These are phyloP conservation scores for Micractinium sp. DNA, from an alignment of 139 green algal species.

Conservation along the genomic window DNA sequence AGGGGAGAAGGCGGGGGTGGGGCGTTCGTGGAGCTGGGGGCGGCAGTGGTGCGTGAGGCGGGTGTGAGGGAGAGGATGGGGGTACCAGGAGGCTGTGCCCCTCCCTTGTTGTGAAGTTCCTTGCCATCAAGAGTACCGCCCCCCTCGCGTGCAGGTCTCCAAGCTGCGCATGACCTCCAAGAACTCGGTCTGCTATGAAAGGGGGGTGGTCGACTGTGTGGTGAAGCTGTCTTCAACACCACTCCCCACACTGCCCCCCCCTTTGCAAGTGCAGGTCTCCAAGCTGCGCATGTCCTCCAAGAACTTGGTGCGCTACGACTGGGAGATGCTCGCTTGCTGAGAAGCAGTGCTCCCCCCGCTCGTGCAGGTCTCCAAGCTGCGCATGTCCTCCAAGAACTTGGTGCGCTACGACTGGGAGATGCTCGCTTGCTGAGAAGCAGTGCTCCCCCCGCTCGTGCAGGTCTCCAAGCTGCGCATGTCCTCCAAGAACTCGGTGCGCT, in stretches of 20 bases:
- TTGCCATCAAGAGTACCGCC: background rate
- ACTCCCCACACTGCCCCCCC: background rate
- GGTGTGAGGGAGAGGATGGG: background rate
- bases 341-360: background rate
- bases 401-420: constrained; percentile 64
- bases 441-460: background rate
- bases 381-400: constrained; percentile 26
- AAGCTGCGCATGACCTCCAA: constrained; percentile 36
- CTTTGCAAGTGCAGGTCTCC: constrained; percentile 15
- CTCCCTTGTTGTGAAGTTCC: constrained; percentile 52
- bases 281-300: constrained; percentile 34
- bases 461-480: constrained; percentile 40
- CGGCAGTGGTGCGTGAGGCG: constrained; percentile 92
- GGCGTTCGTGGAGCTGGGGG: constrained; percentile 89
- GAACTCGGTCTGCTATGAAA: constrained; percentile 66
- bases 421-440: too few species aligned
- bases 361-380: constrained; percentile 40
- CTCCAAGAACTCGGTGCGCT: constrained; percentile 55
- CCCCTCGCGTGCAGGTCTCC: background rate
- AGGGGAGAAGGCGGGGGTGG: background rate
- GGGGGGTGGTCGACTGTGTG: constrained; percentile 54
- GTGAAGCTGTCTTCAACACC: constrained; percentile 46
- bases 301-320: constrained; percentile 63
- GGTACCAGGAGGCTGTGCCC: background rate
- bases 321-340: background rate